These are phyloP conservation scores for Zalaria sp. DNA, from an alignment of 2,329 filamentous ascomycete genomes.

Conservation along the genomic window DNA sequence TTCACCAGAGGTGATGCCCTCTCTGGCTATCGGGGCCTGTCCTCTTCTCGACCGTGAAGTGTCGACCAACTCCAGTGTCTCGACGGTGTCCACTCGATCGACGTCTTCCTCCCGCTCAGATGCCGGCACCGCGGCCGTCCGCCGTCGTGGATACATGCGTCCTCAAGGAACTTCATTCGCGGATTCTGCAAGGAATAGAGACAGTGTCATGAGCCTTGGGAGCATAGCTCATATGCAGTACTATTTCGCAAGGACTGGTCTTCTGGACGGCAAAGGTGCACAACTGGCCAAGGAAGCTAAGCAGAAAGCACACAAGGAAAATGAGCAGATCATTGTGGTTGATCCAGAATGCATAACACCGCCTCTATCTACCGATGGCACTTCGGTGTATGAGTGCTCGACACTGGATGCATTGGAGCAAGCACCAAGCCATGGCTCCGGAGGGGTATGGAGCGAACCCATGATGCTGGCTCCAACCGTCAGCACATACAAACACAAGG, in stretches of 20 bases:
- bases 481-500: constrained; percentile 83
- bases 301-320: constrained; percentile 9
- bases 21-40: constrained; percentile 46
- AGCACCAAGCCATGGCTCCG: constrained; percentile 33
- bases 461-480: constrained; percentile 91
- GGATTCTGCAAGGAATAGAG: constrained; percentile 73
- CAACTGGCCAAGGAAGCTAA: constrained; percentile 64
- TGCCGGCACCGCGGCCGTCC: constrained; percentile 24
- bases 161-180: constrained; percentile 82
- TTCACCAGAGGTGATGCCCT: constrained; percentile 49
- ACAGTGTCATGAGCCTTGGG: constrained; percentile 90
- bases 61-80: constrained; percentile 45
- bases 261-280: constrained; percentile 85
- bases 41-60: constrained; percentile 48
- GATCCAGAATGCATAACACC: background rate
- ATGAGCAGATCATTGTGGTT: background rate
- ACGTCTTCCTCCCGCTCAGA: constrained; percentile 35
- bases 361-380: background rate
- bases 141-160: constrained; percentile 71
- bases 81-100: constrained; percentile 25
- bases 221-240: constrained; percentile 97
- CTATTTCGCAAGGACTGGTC: constrained; percentile 89
- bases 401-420: background rate
- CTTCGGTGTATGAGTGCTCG: background rate
- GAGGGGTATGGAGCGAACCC: constrained; percentile 43